Evolutionary conservation across 176 grass and related monocot species (phyloP), one percentile per base, ranked within the genome.

Genomic region (Miscanthus lutarioriparius): DNA sequence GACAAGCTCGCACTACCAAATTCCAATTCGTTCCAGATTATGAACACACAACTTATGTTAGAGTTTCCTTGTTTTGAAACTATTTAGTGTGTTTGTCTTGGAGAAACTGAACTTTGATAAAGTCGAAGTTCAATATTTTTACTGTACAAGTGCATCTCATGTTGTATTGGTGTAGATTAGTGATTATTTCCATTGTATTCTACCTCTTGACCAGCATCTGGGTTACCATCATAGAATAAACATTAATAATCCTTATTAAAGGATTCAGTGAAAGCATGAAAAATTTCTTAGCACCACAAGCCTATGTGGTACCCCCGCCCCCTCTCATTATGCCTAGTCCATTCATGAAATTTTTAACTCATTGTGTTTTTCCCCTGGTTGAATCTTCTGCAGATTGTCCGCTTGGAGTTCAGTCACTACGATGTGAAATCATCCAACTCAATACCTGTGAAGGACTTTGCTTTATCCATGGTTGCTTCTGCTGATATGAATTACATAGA

Each of bases 391-490:
- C 83, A 98, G 96, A 98, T 98, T 68, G 83, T 98, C 87, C 86
- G 83, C 38, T 85, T 98, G 80, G 96, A 98, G 82, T 98, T 98
- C 65, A 83, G 70, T 44, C 96, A 98, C 90, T 98, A 98, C 87
- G 93, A 98, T 89, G 77, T 92, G 51, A 92, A 89, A 80, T 95
- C 91, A 77, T 84, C 85, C 16, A 92, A 89, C 19, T 83, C 89
- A 72, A 95, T 98, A 86, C 88, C 96, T 90, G 89, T 74, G 2
- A 99, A 96, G 79, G 96, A 99, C 64, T 99, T 99, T 73, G 89
- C 96, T 35, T 83, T 99, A 37, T 99, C 96, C 64, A 99, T 99
- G 96, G 89, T 96, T 88, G 96, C 96, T 83, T 96, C 91, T 54
- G 96, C 96, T 54, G 96, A 99, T 53, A 86, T 96, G 82, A 88